Base-by-base conservation (phyloP, 208 protist genomes). In the Trypanosoma boissoni region DNA sequence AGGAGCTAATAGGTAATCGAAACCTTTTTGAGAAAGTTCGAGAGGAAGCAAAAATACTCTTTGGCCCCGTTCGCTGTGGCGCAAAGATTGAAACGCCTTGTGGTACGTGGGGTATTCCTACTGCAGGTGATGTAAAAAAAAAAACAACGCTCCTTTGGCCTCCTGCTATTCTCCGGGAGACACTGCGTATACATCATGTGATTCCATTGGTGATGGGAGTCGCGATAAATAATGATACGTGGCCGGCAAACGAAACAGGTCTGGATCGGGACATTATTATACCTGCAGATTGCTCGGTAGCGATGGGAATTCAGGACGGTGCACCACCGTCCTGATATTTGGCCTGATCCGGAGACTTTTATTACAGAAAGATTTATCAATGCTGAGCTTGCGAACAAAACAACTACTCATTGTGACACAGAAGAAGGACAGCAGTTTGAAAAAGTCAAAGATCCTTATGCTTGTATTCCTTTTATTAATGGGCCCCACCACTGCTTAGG, bases 391-490 rank as follows among this genome's bases (percentile, higher is more conserved):
- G 76, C 81, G 14, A 91, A 91, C 74, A 78, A 89, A 66, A 89
- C 72, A 7, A 89, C 85, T 50, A 64, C 68, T 29, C 52, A 80
- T 23, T 43, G 39, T 59, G 52, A 37, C 3, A 72, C 61, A n/a
- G n/a, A n/a, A 60, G 51, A 20, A 39, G 58, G 64, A 58, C 46
- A 74, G n/a, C 69, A 73, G 39, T 83, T 73, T 58, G 37, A 80
- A 39, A 86, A 87, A 63, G 64, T 58, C 42, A 88, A 92, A 57
- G 85, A 95, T 58, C 88, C 88, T 8, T 95, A 86, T 64, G 79
- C 82, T 18, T 97, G 89, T 68, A 84, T 97, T 55, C 91, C 91
- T 8, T 97, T 97, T 64, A 97, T 97, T 64, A 93, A 92, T 54
- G 91, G 91, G 2, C 91, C 91, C 1, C 88, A 88, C 66, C 95